Conservation (phyloP, 2,329 filamentous ascomycete genomes). For the Lasiodiplodia sp. region DNA sequence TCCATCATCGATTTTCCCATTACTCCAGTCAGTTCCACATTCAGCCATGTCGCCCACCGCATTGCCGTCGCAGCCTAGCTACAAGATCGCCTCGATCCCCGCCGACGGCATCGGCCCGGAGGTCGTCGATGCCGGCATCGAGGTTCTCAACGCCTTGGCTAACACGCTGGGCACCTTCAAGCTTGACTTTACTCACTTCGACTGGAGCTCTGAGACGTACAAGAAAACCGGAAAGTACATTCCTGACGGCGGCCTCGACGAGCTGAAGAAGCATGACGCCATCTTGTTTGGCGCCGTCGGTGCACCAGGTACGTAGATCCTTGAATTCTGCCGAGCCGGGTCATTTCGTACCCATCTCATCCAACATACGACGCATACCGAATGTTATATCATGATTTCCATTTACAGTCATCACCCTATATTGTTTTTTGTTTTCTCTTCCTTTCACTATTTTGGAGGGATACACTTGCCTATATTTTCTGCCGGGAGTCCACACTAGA, state of each 20-base stretch:
- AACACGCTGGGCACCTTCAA: conserved; percentile 63
- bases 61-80: conserved; percentile 4
- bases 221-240: conserved; percentile 72
- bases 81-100: conserved; percentile 55
- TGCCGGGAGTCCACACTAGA: no score
- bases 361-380: no score
- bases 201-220: conserved; percentile 73
- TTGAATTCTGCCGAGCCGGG: background rate
- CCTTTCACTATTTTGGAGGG: background rate
- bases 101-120: conserved; percentile 75
- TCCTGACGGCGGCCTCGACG: conserved; percentile 65
- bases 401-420: no score
- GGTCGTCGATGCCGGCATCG: conserved; percentile 69
- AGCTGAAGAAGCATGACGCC: conserved; percentile 66
- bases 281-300: conserved; percentile 75
- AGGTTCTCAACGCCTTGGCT: conserved; percentile 65
- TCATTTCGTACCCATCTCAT: background rate
- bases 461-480: no score
- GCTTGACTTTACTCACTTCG: conserved; percentile 68
- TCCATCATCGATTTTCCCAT: background rate
- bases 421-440: background rate
- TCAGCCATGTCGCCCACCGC: conserved; percentile 9
- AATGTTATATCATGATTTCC: no score
- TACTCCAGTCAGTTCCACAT: background rate
- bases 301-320: conserved; percentile 56